Evolutionary conservation across 768 basidiomycete species (phyloP).

Genomic region (Naganishia randhawae): DNA sequence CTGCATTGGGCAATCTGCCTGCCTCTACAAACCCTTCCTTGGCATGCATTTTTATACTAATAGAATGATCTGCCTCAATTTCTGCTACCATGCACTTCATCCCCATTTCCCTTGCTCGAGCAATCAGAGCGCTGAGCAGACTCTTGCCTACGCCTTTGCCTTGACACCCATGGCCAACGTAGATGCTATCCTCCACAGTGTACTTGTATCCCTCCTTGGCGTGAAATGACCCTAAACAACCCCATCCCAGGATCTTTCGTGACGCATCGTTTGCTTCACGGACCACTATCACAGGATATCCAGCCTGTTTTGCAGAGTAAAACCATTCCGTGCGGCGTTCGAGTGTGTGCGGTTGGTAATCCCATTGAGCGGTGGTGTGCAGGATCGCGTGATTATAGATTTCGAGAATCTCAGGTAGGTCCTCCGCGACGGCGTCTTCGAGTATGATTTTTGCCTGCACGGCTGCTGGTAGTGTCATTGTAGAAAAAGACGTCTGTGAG

Average conservation of each 20-base stretch:
- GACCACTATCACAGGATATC: constrained; percentile 11
- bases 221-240: constrained; percentile 20
- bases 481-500: no score
- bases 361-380: constrained; percentile 12
- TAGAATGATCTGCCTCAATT: constrained; percentile 15
- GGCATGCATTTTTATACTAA: constrained; percentile 15
- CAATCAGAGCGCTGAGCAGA: constrained; percentile 7
- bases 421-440: constrained; percentile 6
- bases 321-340: constrained; percentile 16
- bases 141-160: constrained; percentile 11
- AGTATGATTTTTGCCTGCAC: not conserved
- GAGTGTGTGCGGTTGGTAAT: not conserved
- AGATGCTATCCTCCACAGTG: constrained; percentile 21
- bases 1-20: constrained; percentile 13
- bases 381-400: constrained; percentile 25
- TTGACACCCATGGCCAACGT: not conserved
- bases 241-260: constrained; percentile 12
- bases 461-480: not conserved
- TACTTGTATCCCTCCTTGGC: constrained; percentile 12
- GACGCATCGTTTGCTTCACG: not conserved
- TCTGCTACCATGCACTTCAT: constrained; percentile 25
- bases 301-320: not conserved
- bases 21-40: constrained; percentile 24
- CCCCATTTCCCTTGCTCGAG: constrained; percentile 14
- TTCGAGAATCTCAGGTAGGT: constrained; percentile 16